Percentiles rank a stretch among this genome's conserved stretches.
Conservation (phyloP, 176 grass and related monocot species). For the Avena sativa region DNA sequence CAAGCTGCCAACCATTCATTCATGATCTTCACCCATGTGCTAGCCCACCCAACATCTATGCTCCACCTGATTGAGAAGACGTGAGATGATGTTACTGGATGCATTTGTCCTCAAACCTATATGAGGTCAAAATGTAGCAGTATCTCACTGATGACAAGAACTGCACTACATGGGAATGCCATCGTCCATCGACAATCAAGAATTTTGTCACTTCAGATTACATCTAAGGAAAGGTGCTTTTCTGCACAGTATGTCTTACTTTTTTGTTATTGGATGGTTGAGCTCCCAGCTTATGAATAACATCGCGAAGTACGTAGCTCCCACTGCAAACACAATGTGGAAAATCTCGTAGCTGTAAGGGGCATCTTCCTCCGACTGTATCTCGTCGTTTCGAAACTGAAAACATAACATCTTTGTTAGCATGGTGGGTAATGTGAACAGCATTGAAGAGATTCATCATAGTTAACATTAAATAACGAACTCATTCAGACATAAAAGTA, state of each 20-base stretch:
- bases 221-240: neutral
- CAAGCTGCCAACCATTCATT: slow-evolving; percentile 84
- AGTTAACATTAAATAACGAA: neutral
- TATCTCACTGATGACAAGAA: neutral
- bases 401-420: slow-evolving; percentile 35
- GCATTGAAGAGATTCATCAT: neutral
- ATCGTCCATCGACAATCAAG: neutral
- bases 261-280: slow-evolving; percentile 66
- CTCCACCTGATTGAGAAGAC: slow-evolving; percentile 71
- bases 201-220: neutral
- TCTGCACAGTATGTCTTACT: slow-evolving; percentile 46
- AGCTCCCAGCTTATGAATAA: slow-evolving; percentile 94
- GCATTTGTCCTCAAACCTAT: neutral
- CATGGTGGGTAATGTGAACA: neutral
- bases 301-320: slow-evolving; percentile 97
- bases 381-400: slow-evolving; percentile 70
- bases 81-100: neutral
- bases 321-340: slow-evolving; percentile 86
- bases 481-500: no score
- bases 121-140: neutral
- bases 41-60: slow-evolving; percentile 91
- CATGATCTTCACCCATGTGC: slow-evolving; percentile 90
- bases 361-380: slow-evolving; percentile 60
- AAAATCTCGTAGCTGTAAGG: slow-evolving; percentile 84
- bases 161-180: neutral